phyloP scores from a whole-genome alignment of 768 basidiomycete species.

The Boletus rubropictus region DNA sequence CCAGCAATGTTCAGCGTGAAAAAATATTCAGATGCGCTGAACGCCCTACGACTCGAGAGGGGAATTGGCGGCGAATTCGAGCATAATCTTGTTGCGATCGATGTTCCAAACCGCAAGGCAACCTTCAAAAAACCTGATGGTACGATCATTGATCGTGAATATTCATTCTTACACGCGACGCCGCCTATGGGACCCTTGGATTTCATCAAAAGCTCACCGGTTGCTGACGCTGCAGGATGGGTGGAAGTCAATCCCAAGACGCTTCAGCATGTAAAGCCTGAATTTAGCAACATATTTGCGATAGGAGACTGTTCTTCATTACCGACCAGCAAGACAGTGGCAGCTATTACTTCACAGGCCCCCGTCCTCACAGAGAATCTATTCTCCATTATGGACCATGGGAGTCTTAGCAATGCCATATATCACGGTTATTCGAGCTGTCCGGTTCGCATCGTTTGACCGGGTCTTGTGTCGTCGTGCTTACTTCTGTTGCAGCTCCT shows the following conservation, averaged over 20 bases:
- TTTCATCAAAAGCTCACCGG: conserved; percentile 68
- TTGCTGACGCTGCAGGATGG: conserved; percentile 83
- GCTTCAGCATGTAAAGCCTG: conserved; percentile 77
- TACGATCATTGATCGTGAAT: conserved; percentile 63
- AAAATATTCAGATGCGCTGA: conserved; percentile 87
- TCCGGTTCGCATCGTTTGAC: conserved; percentile 49
- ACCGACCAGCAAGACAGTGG: conserved; percentile 94
- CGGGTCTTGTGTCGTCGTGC: not conserved
- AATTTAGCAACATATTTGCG: conserved; percentile 77
- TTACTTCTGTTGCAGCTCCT: conserved; percentile 46
- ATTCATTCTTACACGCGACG: conserved; percentile 76
- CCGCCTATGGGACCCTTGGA: conserved; percentile 92
- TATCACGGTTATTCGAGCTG: conserved; percentile 92
- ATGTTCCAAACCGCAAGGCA: conserved; percentile 65
- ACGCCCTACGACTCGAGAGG: conserved; percentile 70
- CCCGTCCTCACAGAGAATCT: conserved; percentile 90
- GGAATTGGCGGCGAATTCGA: conserved; percentile 77
- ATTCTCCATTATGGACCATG: conserved; percentile 66
- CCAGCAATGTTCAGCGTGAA: conserved; percentile 96
- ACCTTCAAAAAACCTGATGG: conserved; percentile 80
- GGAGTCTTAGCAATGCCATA: conserved; percentile 56
- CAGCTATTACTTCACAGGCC: conserved; percentile 86
- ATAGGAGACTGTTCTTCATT: conserved; percentile 90
- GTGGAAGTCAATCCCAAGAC: conserved; percentile 80
- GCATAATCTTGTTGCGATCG: conserved; percentile 76